These are phyloP conservation scores for Perkinsus olseni DNA, from an alignment of 169 alveolate genomes.

Conservation along the genomic window DNA sequence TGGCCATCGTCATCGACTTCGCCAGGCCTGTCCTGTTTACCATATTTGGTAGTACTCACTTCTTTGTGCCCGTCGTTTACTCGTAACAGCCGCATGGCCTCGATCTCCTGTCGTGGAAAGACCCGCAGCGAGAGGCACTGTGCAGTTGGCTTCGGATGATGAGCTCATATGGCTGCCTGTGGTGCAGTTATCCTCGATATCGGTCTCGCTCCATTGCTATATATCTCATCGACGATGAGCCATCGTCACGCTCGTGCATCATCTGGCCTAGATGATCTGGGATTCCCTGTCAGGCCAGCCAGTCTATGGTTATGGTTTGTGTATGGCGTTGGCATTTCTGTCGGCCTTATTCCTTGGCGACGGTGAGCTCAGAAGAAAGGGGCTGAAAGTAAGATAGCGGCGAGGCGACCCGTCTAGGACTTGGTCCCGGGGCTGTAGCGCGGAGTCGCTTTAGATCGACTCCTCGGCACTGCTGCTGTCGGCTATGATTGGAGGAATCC, in stretches of 20 bases:
- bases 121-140: not conserved
- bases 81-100: too few species aligned
- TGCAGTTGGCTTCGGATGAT: not conserved
- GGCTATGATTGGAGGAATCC: not conserved
- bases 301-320: not conserved
- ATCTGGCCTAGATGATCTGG: too few species aligned
- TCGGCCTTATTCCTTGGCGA: not conserved
- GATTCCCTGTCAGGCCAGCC: not conserved
- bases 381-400: not conserved
- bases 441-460: not conserved
- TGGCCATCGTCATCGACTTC: not conserved
- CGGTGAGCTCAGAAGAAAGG: not conserved
- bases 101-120: not conserved
- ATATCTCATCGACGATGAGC: too few species aligned
- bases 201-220: not conserved
- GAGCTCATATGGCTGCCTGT: too few species aligned
- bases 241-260: too few species aligned
- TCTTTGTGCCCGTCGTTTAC: too few species aligned
- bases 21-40: not conserved
- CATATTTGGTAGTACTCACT: not conserved
- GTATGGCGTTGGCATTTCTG: not conserved
- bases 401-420: not conserved
- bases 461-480: not conserved
- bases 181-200: not conserved
- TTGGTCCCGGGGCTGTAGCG: too few species aligned